These are phyloP conservation scores for Dipteronia sinensis DNA, from an alignment of 345 rosid genomes.

Conservation along the genomic window DNA sequence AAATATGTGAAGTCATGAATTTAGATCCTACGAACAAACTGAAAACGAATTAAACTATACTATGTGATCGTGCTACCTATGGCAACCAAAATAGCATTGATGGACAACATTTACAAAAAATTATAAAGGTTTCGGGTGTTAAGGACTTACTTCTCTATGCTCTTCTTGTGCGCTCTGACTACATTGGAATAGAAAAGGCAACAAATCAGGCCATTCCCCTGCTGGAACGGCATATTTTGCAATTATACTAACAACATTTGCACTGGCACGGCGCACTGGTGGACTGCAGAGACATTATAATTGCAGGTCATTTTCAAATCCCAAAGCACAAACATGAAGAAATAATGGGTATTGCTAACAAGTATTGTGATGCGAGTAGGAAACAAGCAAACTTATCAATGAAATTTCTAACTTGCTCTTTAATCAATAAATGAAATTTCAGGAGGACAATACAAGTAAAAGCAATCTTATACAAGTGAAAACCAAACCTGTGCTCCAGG, in stretches of 20 bases:
- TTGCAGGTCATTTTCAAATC: background rate
- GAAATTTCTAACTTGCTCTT: too few species aligned
- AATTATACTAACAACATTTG: constrained; percentile 90
- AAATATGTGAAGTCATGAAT: background rate
- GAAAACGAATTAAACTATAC: too few species aligned
- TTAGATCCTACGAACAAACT: background rate
- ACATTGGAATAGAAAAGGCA: constrained; percentile 87
- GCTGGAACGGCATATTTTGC: constrained; percentile 95
- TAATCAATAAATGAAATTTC: too few species aligned
- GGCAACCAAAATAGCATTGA: background rate
- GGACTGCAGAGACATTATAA: constrained; percentile 45
- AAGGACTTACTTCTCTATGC: constrained; percentile 77
- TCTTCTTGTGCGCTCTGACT: constrained; percentile 98
- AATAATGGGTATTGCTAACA: background rate
- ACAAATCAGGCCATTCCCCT: constrained; percentile 97
- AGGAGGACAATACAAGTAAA: background rate
- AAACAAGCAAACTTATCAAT: too few species aligned
- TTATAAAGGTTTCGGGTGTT: background rate
- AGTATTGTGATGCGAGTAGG: too few species aligned
- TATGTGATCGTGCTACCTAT: background rate
- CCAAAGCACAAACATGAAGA: background rate
- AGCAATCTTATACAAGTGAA: constrained; percentile 9
- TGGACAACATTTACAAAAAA: background rate
- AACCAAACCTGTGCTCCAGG: constrained; percentile 83
- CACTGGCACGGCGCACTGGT: constrained; percentile 96